Conservation (phyloP, 768 basidiomycete genomes). For the Rhodotorula babjevae region DNA sequence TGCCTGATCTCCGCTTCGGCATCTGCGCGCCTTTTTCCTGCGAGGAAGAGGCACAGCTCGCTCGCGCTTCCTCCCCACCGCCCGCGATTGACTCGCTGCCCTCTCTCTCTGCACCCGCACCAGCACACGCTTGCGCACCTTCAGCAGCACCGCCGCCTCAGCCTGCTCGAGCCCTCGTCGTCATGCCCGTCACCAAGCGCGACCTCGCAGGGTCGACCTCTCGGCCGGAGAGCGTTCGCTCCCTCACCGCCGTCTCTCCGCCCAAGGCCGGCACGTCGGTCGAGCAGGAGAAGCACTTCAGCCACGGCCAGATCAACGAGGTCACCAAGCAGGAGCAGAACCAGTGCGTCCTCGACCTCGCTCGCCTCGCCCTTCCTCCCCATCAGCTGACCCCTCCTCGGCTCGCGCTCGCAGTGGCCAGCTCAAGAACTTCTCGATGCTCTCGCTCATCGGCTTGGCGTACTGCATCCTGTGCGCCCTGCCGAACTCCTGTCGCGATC, state of each 20-base stretch:
- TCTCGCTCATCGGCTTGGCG: constrained; percentile 23
- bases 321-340: constrained; percentile 15
- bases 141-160: no score
- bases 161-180: no score
- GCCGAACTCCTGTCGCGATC: no score
- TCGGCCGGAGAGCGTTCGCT: background rate
- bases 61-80: no score
- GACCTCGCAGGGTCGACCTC: background rate
- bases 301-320: constrained; percentile 9
- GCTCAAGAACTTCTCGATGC: constrained; percentile 28
- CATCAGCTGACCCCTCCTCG: background rate
- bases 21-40: no score
- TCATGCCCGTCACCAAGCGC: background rate
- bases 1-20: no score
- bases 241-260: background rate
- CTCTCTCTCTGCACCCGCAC: no score
- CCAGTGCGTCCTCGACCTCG: constrained; percentile 5
- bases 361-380: background rate
- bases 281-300: background rate
- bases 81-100: no score
- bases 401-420: constrained; percentile 7
- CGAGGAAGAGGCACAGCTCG: no score
- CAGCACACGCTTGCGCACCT: no score
- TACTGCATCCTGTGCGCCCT: constrained; percentile 4
- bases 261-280: background rate